These are phyloP conservation scores for Aquilaria sinensis DNA, from an alignment of 345 rosid genomes.

Conservation along the genomic window DNA sequence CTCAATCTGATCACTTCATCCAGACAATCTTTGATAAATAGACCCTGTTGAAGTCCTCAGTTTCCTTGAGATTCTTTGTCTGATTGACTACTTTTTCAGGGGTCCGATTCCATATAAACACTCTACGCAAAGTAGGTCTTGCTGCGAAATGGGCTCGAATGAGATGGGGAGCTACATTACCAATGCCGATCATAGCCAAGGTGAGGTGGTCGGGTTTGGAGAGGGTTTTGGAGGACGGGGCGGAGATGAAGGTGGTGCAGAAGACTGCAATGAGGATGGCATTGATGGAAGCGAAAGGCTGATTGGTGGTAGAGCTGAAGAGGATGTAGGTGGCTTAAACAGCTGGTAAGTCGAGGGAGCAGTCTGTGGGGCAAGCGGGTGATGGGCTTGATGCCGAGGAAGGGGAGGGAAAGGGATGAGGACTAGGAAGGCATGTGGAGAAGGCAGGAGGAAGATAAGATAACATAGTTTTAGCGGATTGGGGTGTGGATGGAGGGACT, in stretches of 20 bases:
- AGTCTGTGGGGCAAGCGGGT: constrained; percentile 72
- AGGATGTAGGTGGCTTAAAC: constrained; percentile 74
- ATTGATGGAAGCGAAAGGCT: constrained; percentile 61
- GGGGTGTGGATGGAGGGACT: constrained; percentile 54
- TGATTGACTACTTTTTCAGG: constrained; percentile 38
- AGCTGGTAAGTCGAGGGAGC: constrained; percentile 56
- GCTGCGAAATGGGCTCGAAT: constrained; percentile 78
- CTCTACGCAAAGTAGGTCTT: constrained; percentile 50
- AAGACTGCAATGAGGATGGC: constrained; percentile 63
- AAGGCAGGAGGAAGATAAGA: constrained; percentile 54
- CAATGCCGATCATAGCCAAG: constrained; percentile 82
- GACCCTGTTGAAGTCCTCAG: constrained; percentile 20
- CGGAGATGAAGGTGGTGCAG: constrained; percentile 73
- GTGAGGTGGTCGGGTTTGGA: constrained; percentile 48
- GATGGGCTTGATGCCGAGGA: constrained; percentile 85
- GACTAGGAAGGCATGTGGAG: constrained; percentile 95
- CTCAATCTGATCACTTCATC: constrained; percentile 55
- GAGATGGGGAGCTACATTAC: constrained; percentile 76
- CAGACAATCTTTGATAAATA: constrained; percentile 38
- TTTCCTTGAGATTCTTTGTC: constrained; percentile 37
- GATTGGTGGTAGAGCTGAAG: constrained; percentile 75
- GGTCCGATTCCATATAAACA: constrained; percentile 79
- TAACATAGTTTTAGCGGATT: constrained; percentile 56
- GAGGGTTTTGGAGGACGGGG: constrained; percentile 55
- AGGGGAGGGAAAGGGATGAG: constrained; percentile 59